These are phyloP conservation scores for Amaranthus cruentus DNA, from an alignment of 148 eudicot species.

Conservation along the genomic window DNA sequence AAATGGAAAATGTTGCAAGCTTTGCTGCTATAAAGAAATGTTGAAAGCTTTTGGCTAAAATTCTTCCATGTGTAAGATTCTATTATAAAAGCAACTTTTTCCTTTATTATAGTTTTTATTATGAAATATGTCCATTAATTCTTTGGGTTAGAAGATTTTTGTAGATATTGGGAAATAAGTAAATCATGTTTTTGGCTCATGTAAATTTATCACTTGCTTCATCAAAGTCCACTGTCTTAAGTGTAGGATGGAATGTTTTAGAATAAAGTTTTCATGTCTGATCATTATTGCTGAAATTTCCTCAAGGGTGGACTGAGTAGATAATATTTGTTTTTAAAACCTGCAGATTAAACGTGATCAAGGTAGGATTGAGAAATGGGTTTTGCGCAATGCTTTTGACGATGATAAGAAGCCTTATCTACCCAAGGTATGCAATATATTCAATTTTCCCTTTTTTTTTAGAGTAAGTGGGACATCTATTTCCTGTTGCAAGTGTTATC, in stretches of 20 bases:
- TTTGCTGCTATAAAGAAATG: too few species aligned
- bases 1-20: too few species aligned
- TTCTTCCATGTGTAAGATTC: too few species aligned
- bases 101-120: background rate
- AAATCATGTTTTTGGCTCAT: background rate
- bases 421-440: slow-evolving; percentile 60
- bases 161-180: background rate
- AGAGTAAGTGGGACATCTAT: background rate
- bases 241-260: background rate
- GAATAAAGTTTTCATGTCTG: background rate
- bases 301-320: background rate
- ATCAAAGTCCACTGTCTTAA: background rate
- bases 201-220: background rate
- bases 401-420: slow-evolving; percentile 74
- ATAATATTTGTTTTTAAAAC: slow-evolving; percentile 11
- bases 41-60: too few species aligned
- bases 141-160: background rate
- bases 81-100: background rate
- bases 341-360: slow-evolving; percentile 69
- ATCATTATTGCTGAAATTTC: background rate
- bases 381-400: slow-evolving; percentile 89
- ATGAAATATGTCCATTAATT: background rate
- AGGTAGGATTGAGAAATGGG: slow-evolving; percentile 93
- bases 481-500: background rate
- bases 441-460: background rate